These are phyloP conservation scores for Mrakia blollopis DNA, from an alignment of 768 basidiomycete genomes.

Conservation along the genomic window DNA sequence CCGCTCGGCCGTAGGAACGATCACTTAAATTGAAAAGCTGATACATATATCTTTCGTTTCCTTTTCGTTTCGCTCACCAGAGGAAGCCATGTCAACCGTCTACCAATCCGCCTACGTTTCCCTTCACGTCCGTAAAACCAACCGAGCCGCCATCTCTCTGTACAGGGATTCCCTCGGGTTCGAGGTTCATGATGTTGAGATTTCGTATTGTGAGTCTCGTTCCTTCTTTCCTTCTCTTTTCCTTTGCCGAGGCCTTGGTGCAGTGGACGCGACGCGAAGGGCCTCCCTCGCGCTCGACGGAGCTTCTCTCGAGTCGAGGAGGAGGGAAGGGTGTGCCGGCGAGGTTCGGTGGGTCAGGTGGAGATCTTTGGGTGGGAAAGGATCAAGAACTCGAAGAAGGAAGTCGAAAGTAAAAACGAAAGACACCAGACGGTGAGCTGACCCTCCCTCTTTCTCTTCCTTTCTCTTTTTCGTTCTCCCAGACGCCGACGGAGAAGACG, in stretches of 20 bases:
- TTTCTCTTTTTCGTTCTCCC: background rate
- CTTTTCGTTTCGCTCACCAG: conserved; percentile 46
- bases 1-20: too few species aligned
- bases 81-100: conserved; percentile 84
- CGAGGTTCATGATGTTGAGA: conserved; percentile 75
- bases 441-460: too few species aligned
- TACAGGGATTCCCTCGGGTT: conserved; percentile 90
- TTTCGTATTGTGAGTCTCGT: conserved; percentile 70
- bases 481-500: conserved; percentile 96
- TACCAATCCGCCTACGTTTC: conserved; percentile 80
- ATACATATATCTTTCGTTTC: too few species aligned
- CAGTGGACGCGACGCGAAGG: background rate
- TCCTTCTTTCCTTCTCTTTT: too few species aligned
- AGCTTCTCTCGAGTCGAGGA: background rate
- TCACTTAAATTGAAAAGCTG: too few species aligned
- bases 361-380: too few species aligned
- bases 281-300: background rate
- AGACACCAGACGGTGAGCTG: too few species aligned
- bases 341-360: too few species aligned
- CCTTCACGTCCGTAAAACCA: conserved; percentile 90
- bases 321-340: too few species aligned
- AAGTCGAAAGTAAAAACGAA: too few species aligned
- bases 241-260: background rate
- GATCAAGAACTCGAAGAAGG: too few species aligned
- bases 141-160: conserved; percentile 79